Evolutionary conservation across 805 yeast genomes (phyloP), one percentile per base, ranked within the genome.

Genomic region (Zygoascus ofunaensis): DNA sequence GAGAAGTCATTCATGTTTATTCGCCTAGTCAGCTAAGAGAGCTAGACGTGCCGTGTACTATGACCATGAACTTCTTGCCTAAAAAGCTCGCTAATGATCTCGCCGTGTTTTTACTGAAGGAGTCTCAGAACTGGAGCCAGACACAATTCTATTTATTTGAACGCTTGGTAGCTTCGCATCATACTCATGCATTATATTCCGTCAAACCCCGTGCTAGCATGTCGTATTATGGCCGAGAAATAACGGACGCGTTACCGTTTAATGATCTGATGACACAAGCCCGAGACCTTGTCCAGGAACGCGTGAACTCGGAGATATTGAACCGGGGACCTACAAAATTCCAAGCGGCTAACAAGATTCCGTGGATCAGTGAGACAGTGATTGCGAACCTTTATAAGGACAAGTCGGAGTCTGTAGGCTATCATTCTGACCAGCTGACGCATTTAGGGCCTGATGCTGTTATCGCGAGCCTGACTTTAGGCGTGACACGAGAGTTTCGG

Each of bases 361-460:
- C 30, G 12, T 82, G 87, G 87, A 52, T 52, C 2, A 75, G 76
- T 14, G 72, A 73, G 44, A 59, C 74, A 10, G 76, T 78, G 19
- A 68, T 81, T 3, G 73, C 74, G 17, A 83, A 83, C 52, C 62
- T 66, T 43, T 84, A 77, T 59, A 72, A 70, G 4, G 61, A 64
- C 4, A 67, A 72, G 5, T 61, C 65, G 4, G 73, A 73, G 47
- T 67, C 76, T 48, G 69, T 83, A 26, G 87, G 81, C 41, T 82
- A 80, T 76, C 94, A 84, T 58, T 78, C 87, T 2, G 94, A 84
- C 59, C 72, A 83, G 45, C 58, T 84, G 49, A 79, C 86, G 0
- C 70, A 77, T 41, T 69, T 82, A 19, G 94, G 94, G 0, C 89
- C 92, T 0, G 74, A 79, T 46, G 77, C 83, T 4, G 69, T 69